Evolutionary conservation across 2,329 filamentous ascomycete species (phyloP), one percentile per base, ranked within the genome.

Genomic region (Coccinonectria pachysandricola): DNA sequence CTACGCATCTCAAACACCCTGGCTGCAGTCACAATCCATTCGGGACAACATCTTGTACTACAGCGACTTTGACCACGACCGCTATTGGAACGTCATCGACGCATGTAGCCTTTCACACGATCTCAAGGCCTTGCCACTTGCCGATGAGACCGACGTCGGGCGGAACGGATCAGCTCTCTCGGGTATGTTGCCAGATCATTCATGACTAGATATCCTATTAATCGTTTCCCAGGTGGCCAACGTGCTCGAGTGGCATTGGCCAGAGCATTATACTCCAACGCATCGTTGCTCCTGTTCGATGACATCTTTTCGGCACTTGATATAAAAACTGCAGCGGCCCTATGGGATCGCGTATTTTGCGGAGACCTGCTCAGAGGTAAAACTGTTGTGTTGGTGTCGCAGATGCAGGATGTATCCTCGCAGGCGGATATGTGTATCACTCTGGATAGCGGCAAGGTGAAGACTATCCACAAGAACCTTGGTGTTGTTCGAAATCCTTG

Each of bases 271-370:
- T 75, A 75, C 44, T 73, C 69, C 2, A 64, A 64, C 27, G 61
- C 70, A 0, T 55, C 65, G 2, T 53, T 73, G 3, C 50, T 75
- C 12, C 52, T 75, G 1, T 58, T 75, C 1, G 71, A 75, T 35
- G 71, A 75, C 31, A 59, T 74, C 3, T 71, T 75, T 35, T 69
- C 70, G 1, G 71, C 71, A 0, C 54, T 75, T 1, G 71, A 75
- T 38, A 60, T 69, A n/a, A 70, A 71, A 37, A 75, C 71, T 0
- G 63, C 66, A 1, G 64, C 65, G 10, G 53, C 58, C 3, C 56
- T 76, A 2, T 75, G 69, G 63, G 60, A 68, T 30, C 54, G 62
- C 28, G 71, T 66, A 37, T 75, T 76, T 40, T 72, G 69, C 32
- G 56, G 60, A 23, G 65, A 70, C 24, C 41, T 75, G 14, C 54